Conservation (phyloP, 2,329 filamentous ascomycete species). For the Phoma sp. region DNA sequence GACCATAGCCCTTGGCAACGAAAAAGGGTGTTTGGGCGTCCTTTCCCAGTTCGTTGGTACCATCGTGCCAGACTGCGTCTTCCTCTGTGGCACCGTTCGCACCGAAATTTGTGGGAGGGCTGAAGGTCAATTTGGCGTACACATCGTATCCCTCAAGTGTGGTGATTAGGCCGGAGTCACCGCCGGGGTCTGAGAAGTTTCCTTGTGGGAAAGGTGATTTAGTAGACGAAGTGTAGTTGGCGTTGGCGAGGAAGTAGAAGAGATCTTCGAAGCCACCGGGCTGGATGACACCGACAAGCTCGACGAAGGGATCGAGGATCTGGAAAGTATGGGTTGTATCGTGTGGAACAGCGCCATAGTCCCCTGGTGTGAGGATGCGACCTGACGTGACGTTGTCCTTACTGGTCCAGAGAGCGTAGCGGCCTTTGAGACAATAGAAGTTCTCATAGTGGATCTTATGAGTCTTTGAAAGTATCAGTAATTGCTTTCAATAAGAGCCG, state of each 20-base stretch:
- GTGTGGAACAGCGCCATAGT: constrained; percentile 56
- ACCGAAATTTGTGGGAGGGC: constrained; percentile 48
- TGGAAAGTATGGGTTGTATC: constrained; percentile 60
- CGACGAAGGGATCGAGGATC: constrained; percentile 57
- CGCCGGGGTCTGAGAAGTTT: constrained; percentile 40
- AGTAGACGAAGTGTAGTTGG: constrained; percentile 47
- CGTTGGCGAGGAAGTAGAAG: constrained; percentile 51
- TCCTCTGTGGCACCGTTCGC: constrained; percentile 53
- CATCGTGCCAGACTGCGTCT: constrained; percentile 49
- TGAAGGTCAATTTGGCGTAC: constrained; percentile 52
- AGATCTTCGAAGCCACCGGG: constrained; percentile 60
- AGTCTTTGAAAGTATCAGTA: constrained; percentile 17
- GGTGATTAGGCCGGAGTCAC: constrained; percentile 41
- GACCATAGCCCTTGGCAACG: constrained; percentile 56
- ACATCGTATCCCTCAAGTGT: constrained; percentile 54
- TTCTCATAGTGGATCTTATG: constrained; percentile 57
- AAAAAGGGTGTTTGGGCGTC: constrained; percentile 50
- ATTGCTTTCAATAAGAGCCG: too few relatives aligned
- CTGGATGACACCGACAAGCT: constrained; percentile 56
- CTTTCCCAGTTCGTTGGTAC: constrained; percentile 43
- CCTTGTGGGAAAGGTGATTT: constrained; percentile 47
- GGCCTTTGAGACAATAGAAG: constrained; percentile 56
- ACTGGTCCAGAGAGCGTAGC: constrained; percentile 56
- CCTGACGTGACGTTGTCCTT: constrained; percentile 43
- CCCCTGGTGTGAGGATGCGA: constrained; percentile 53